Evolutionary conservation across 129 eudicot genomes (phyloP).

Genomic region (Tagetes patula): DNA sequence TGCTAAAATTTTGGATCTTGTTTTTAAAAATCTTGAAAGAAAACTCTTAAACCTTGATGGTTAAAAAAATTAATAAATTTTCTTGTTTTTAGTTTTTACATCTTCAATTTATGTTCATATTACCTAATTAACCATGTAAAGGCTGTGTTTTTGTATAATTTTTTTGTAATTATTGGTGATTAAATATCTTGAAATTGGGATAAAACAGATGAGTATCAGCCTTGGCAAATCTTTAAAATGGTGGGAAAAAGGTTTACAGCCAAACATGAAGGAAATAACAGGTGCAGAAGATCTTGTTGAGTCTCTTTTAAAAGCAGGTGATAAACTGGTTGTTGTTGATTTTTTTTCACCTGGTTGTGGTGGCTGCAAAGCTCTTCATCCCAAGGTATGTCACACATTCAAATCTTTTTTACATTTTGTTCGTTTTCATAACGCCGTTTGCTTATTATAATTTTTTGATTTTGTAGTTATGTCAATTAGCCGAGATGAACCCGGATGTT

Average conservation of each 20-base stretch:
- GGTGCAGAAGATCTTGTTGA: constrained; percentile 77
- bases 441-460: neutral
- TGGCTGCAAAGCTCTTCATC: constrained; percentile 88
- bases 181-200: constrained; percentile 5
- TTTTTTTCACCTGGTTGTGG: constrained; percentile 88
- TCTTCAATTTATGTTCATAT: neutral
- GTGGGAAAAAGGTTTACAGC: constrained; percentile 76
- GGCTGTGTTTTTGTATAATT: constrained; percentile 9
- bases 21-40: constrained; percentile 3
- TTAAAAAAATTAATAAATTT: neutral
- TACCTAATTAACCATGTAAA: neutral
- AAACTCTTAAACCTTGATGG: too few species aligned
- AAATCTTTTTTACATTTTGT: neutral
- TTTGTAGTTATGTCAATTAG: constrained; percentile 72
- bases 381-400: constrained; percentile 46
- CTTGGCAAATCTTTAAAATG: constrained; percentile 61
- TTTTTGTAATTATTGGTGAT: constrained; percentile 8
- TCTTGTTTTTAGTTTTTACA: too few species aligned
- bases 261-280: constrained; percentile 62
- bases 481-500: constrained; percentile 80
- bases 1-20: neutral
- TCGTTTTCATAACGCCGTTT: neutral
- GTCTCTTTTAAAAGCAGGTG: constrained; percentile 57
- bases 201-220: constrained; percentile 50
- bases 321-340: constrained; percentile 66